Percentiles rank a stretch among this genome's conserved stretches.
Conservation (phyloP, 192 early-diverging fungal species). For the Diversispora epigaea region DNA sequence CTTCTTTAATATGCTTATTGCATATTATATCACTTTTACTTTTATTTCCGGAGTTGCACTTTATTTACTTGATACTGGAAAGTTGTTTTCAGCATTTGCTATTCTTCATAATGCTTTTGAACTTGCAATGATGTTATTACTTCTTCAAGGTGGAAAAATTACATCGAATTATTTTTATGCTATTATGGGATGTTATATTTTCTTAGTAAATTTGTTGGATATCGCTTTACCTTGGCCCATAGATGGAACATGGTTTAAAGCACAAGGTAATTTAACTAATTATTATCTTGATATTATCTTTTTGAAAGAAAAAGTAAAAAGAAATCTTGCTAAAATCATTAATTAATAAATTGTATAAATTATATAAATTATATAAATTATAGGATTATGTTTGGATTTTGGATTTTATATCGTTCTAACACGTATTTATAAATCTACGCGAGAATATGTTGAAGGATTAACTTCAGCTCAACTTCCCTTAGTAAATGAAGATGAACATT, state of each 20-base stretch:
- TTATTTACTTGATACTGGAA: constrained; percentile 29
- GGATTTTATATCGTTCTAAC: constrained; percentile 29
- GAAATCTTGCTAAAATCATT: background rate
- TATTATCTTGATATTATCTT: background rate
- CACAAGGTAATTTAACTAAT: constrained; percentile 30
- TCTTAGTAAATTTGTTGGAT: constrained; percentile 16
- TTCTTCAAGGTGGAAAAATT: constrained; percentile 19
- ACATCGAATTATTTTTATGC: background rate
- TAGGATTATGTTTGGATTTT: constrained; percentile 30
- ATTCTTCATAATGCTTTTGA: constrained; percentile 37
- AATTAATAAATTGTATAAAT: background rate
- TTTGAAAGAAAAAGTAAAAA: background rate
- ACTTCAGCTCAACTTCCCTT: constrained; percentile 7
- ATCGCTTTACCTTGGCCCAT: constrained; percentile 37
- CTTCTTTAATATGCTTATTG: constrained; percentile 35
- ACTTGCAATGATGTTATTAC: constrained; percentile 24
- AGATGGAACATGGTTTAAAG: constrained; percentile 43
- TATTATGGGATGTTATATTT: constrained; percentile 13
- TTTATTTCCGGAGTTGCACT: constrained; percentile 14
- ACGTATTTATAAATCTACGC: constrained; percentile 36
- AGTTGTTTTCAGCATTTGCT: constrained; percentile 33
- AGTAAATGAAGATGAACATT: constrained; percentile 11
- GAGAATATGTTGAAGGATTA: constrained; percentile 2
- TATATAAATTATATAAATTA: background rate
- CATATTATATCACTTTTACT: constrained; percentile 21